Evolutionary conservation across 805 yeast genomes (phyloP), one percentile per base, ranked within the genome.

Genomic region (Cyberlindnera saturnus): DNA sequence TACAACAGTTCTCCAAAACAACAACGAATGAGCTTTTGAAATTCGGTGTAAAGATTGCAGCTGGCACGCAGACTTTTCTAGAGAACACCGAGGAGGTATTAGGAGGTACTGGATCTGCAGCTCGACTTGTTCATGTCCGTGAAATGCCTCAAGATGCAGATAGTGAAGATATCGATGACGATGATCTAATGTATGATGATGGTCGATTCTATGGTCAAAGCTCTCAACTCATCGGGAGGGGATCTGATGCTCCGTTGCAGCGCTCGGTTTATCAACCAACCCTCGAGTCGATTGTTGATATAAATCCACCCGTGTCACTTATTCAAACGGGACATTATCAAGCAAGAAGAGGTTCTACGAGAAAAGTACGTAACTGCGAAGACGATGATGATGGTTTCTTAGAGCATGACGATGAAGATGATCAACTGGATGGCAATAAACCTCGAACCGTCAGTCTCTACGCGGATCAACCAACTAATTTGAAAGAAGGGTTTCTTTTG

Each of bases 1-100:
- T 90, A 0, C 63, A 69, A 42, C 71, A 79, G 7, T 88, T 90
- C 63, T 81, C 90, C 2, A 81, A 74, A 52, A 81, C 84, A 4
- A 83, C 97, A 0, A 76, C 93, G 4, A 84, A 82, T 44, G 96
- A 90, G 59, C 62, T 89, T 30, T 67, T 90, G 36, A 82, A 83
- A 52, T 69, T 90, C 37, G 96, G 96, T 1, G 91, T 86, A 0
- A 87, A 84, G 53, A 58, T 90, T 26, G 90, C 95, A 1, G 82
- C 89, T 9, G 96, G 97, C 0, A 86, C 96, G 0, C 97, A 89
- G 55, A 78, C 81, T 0, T 62, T 86, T 3, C 62, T 90, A 36
- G 96, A 89, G 52, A 79, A 75, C 41, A 81, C 95, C 0, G 97
- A 89, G 57, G 84, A 81, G 50, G 73, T 77, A 7, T 64, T 87